Base-by-base conservation (phyloP, 2,329 filamentous ascomycete species). In the Aspergillus awamori region DNA sequence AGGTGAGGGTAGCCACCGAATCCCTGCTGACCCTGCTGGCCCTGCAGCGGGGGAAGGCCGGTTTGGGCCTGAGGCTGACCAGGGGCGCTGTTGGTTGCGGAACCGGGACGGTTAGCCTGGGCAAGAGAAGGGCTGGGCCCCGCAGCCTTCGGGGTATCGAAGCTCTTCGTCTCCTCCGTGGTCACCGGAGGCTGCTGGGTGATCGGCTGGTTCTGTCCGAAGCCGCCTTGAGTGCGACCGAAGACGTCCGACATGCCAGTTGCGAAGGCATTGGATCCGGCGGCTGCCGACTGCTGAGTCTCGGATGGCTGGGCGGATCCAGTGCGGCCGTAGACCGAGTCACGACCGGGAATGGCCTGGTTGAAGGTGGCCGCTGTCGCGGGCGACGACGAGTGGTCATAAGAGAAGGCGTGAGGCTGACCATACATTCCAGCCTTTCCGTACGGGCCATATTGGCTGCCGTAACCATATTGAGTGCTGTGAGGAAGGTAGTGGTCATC, bases 351-450 rank as follows among this genome's bases (percentile, higher is more conserved):
- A 47, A 75, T 68, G 51, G 69, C 68, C 61, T 78, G 77, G 65
- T 75, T 76, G 67, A 80, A 81, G 57, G 67, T 73, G 52, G 80
- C 82, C 22, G 82, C 81, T 63, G 86, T 88, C 36, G 85, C 87
- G 10, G 87, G 87, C 22, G 87, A 87, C 15, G 87, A 85, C 2
- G 85, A 84, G 71, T 89, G 85, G 48, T 89, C 87, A 67, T 86
- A 88, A 8, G 85, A 84, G 72, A 88, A 89, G 59, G 78, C 82
- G 67, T 87, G 85, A 66, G 86, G 85, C 67, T 87, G 86, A 33
- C 82, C 85, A 69, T 89, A 89, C 84, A 87, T 87, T 67, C 81
- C 82, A 65, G 82, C 84, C 67, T 85, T 84, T 57, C 82, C 83
- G 62, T 84, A 87, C 15, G 79, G 80, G 39, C 73, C 80, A 64